Base-by-base conservation (phyloP, 2,329 filamentous ascomycete species). In the Botrytis elliptica region DNA sequence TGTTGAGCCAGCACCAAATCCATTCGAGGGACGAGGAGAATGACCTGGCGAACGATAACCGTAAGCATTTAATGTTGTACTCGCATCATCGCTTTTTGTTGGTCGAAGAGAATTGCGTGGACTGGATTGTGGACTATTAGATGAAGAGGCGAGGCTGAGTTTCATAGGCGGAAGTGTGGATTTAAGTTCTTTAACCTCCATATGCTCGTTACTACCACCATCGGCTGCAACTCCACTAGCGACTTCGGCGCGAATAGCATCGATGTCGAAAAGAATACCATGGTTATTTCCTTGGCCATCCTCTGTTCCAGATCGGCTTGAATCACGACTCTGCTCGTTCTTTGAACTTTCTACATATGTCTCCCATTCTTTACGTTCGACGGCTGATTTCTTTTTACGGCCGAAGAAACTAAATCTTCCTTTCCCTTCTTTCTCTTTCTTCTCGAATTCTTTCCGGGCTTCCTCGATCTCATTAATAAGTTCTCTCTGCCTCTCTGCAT, bases 391-490 rank as follows among this genome's bases (percentile, higher is more conserved):
- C 84, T 93, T 97, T 79, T 93, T 94, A 67, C 92, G 90, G 60
- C 91, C 91, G 83, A 98, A 98, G 78, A 97, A 89, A 52, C 90
- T 89, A 79, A 95, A 94, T 60, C 84, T 84, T 16, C 81, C 88
- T 84, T 82, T 89, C 87, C 74, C 71, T 78, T 87, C 87, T 77
- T 84, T 85, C 80, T 91, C 90, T 79, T 96, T 92, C 80, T 89
- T 91, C 79, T 97, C 94, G 5, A 97, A 87, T 79, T 96, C 90
- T 80, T 92, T 94, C 55, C 96, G 89, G 10, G 96, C 96, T 83
- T 97, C 95, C 81, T 98, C 95, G 70, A 99, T 97, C 83, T 99
- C 96, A 79, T 92, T 94, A 81, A 99, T 97, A 60, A 99, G 88
- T 83, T 98, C 95, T 73, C 94, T 88, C 83, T 99, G 96, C 66